Evolutionary conservation across 2,329 filamentous ascomycete genomes (phyloP).

Genomic region (Fusarium anthophilum): DNA sequence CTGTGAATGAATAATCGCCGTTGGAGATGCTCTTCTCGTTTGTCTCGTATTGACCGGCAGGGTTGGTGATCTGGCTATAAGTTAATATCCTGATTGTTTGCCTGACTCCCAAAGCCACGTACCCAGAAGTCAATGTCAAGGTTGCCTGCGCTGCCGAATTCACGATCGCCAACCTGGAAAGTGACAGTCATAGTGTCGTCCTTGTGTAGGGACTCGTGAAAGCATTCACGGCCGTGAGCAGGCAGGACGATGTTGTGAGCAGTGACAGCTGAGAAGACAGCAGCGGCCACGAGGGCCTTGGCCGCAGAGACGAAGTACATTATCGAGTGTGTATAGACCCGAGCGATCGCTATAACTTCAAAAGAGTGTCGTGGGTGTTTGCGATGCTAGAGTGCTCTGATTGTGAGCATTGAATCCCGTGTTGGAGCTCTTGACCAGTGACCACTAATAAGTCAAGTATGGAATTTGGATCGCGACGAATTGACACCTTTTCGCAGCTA

Average conservation of each 20-base stretch:
- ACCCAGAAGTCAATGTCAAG: slow-evolving; percentile 99
- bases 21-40: slow-evolving; percentile 84
- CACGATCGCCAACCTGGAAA: slow-evolving; percentile 96
- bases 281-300: slow-evolving; percentile 54
- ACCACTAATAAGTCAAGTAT: slow-evolving; percentile 14
- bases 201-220: slow-evolving; percentile 90
- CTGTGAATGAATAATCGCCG: slow-evolving; percentile 93
- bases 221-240: slow-evolving; percentile 95
- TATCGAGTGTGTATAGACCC: slow-evolving; percentile 6
- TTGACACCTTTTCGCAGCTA: slow-evolving; percentile 45
- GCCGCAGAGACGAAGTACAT: slow-evolving; percentile 51
- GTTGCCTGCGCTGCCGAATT: slow-evolving; percentile 94
- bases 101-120: slow-evolving; percentile 47
- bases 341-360: slow-evolving; percentile 10
- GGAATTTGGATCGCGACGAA: slow-evolving; percentile 36
- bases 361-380: slow-evolving; percentile 27
- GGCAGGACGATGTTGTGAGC: slow-evolving; percentile 97
- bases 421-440: slow-evolving; percentile 28
- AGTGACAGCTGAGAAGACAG: slow-evolving; percentile 65
- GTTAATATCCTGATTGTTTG: slow-evolving; percentile 25
- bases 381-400: slow-evolving; percentile 13
- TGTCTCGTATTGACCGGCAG: slow-evolving; percentile 77
- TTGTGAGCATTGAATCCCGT: slow-evolving; percentile 19
- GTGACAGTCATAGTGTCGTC: slow-evolving; percentile 99
- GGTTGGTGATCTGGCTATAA: slow-evolving; percentile 75